These are phyloP conservation scores for Sordariomycetes sp. DNA, from an alignment of 2,329 filamentous ascomycete species.

Conservation along the genomic window DNA sequence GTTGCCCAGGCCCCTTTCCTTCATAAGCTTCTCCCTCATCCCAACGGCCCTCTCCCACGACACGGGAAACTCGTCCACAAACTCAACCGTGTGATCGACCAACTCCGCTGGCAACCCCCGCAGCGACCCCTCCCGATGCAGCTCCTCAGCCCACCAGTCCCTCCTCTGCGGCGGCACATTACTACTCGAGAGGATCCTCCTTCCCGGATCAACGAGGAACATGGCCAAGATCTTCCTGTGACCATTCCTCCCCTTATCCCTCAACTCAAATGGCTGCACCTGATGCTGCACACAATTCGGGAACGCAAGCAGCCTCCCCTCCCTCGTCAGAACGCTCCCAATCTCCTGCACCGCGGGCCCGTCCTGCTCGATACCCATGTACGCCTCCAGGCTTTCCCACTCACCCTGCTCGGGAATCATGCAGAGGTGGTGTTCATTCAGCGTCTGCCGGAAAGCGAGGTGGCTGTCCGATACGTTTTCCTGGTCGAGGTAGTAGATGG, in stretches of 20 bases:
- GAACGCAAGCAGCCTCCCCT: constrained; percentile 31
- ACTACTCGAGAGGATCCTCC: constrained; percentile 29
- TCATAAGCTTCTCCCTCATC: constrained; percentile 22
- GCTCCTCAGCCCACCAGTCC: constrained; percentile 25
- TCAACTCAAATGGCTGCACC: constrained; percentile 33
- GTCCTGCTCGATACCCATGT: constrained; percentile 18
- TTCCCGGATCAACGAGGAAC: constrained; percentile 43
- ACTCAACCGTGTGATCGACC: constrained; percentile 12
- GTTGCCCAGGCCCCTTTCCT: constrained; percentile 11
- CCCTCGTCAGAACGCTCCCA: constrained; percentile 25
- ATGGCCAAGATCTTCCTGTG: constrained; percentile 43
- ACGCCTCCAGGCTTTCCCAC: constrained; percentile 16
- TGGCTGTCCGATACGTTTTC: constrained; percentile 42
- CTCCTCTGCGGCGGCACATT: constrained; percentile 24
- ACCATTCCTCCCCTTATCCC: constrained; percentile 34
- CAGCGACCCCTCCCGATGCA: constrained; percentile 22
- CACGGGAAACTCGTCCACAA: constrained; percentile 11
- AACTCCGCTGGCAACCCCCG: constrained; percentile 15
- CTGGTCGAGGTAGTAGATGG: constrained; percentile 47
- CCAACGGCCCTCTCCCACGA: constrained; percentile 20
- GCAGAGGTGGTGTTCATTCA: constrained; percentile 16
- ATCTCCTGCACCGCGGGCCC: constrained; percentile 14
- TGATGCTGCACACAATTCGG: constrained; percentile 30
- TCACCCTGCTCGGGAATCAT: constrained; percentile 17
- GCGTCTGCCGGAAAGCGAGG: constrained; percentile 34